A percentile compares a stretch with the other conserved stretches of the same genome.
These are phyloP conservation scores for Penicillium sumatraense DNA, from an alignment of 2,329 filamentous ascomycete genomes.

Conservation along the genomic window DNA sequence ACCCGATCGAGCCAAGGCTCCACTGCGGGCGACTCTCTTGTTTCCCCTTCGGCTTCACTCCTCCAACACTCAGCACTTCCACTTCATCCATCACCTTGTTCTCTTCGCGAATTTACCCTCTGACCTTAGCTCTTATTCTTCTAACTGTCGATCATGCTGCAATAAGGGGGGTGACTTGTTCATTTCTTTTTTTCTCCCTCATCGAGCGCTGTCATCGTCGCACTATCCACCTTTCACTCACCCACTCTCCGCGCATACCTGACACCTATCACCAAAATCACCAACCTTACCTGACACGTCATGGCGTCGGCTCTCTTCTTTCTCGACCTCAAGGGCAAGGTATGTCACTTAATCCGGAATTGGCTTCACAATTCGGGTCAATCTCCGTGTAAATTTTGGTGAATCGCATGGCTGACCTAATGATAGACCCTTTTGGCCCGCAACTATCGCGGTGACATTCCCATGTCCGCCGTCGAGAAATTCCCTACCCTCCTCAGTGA, in stretches of 20 bases:
- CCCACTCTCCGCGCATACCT: neutral
- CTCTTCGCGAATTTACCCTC: too few species aligned
- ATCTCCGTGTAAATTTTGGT: slow-evolving; percentile 27
- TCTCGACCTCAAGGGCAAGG: slow-evolving; percentile 99
- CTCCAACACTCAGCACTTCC: neutral
- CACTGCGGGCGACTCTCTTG: slow-evolving; percentile 15
- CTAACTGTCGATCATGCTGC: slow-evolving; percentile 13
- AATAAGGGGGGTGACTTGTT: slow-evolving; percentile 16
- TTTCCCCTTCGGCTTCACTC: neutral
- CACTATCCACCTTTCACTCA: neutral
- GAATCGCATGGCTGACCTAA: slow-evolving; percentile 25
- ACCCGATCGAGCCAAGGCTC: slow-evolving; percentile 23
- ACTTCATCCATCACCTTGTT: slow-evolving; percentile 2
- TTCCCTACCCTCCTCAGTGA: slow-evolving; percentile 95
- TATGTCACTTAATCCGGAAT: slow-evolving; percentile 46
- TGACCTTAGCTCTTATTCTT: too few species aligned
- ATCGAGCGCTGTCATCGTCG: neutral
- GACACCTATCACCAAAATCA: slow-evolving; percentile 7
- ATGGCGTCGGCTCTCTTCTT: slow-evolving; percentile 99
- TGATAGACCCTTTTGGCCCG: slow-evolving; percentile 90
- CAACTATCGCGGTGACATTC: slow-evolving; percentile 97
- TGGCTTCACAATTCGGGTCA: slow-evolving; percentile 7
- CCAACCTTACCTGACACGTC: slow-evolving; percentile 40
- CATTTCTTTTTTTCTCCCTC: neutral
- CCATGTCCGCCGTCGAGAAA: slow-evolving; percentile 98